Percentiles rank a stretch among this genome's conserved stretches.
Conservation (phyloP, 2,329 filamentous ascomycete species). For the Aspergillus sp. region DNA sequence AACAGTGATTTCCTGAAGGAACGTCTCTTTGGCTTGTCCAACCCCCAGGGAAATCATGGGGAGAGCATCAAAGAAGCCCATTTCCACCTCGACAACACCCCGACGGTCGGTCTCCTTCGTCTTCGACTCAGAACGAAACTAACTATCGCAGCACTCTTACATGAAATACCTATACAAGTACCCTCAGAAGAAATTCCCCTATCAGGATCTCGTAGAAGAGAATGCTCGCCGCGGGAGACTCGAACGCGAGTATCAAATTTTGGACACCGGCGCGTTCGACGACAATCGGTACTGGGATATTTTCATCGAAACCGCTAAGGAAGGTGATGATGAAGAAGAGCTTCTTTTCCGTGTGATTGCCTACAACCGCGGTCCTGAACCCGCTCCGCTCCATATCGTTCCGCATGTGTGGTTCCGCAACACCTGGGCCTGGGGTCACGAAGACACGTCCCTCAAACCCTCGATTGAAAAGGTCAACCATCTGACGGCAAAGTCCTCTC, state of each 20-base stretch:
- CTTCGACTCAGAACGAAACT: neutral
- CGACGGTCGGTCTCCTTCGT: conserved; percentile 51
- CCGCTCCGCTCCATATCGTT: conserved; percentile 87
- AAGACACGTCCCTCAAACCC: conserved; percentile 73
- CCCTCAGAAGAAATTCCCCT: conserved; percentile 86
- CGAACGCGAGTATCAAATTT: conserved; percentile 86
- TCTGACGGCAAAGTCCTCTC: conserved; percentile 71
- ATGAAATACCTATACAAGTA: conserved; percentile 99
- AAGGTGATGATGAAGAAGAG: conserved; percentile 86
- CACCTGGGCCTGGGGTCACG: conserved; percentile 92
- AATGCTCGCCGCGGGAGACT: conserved; percentile 74
- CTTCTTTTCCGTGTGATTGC: conserved; percentile 91
- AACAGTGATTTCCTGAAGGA: conserved; percentile 87
- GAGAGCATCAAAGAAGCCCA: conserved; percentile 96
- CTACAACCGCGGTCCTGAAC: conserved; percentile 90
- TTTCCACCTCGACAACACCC: conserved; percentile 94
- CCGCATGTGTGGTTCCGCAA: conserved; percentile 97
- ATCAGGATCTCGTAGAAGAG: conserved; percentile 80
- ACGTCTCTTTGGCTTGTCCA: conserved; percentile 89
- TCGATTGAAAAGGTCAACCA: conserved; percentile 66
- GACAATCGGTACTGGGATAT: conserved; percentile 96
- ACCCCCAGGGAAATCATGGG: conserved; percentile 95
- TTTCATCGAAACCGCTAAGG: conserved; percentile 93
- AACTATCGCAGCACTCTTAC: conserved; percentile 74
- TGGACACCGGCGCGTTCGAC: conserved; percentile 84